These are phyloP conservation scores for Lithospermum erythrorhizon DNA, from an alignment of 257 asterid species.

Conservation along the genomic window DNA sequence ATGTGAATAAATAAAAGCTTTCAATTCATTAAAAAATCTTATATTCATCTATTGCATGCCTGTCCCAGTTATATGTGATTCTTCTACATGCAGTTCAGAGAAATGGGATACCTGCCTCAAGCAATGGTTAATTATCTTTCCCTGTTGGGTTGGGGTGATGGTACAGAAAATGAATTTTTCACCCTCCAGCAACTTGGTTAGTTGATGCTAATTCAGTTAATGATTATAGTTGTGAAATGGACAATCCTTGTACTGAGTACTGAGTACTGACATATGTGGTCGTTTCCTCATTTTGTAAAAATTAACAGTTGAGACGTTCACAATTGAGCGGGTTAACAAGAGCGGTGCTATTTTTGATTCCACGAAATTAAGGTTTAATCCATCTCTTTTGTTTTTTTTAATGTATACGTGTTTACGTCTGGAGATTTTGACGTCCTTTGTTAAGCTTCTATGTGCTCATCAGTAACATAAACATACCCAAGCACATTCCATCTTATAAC, in stretches of 20 bases:
- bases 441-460: background rate
- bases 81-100: conserved; percentile 49
- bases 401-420: too few species aligned
- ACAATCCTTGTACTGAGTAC: conserved; percentile 16
- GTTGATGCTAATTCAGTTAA: conserved; percentile 17
- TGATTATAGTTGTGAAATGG: conserved; percentile 8
- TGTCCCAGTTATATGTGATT: background rate
- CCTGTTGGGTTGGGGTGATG: conserved; percentile 97
- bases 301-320: conserved; percentile 65
- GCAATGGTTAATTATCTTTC: conserved; percentile 95
- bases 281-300: background rate
- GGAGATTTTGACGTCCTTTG: too few species aligned
- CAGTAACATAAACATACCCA: background rate
- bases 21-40: background rate
- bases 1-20: too few species aligned
- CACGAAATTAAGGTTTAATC: conserved; percentile 67
- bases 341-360: conserved; percentile 86
- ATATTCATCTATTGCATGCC: background rate
- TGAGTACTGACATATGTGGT: conserved; percentile 12
- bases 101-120: conserved; percentile 79
- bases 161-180: conserved; percentile 86
- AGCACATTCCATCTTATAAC: background rate
- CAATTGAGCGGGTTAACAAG: conserved; percentile 88
- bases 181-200: conserved; percentile 76
- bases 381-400: conserved; percentile 5